These are phyloP conservation scores for Coprinellus aureogranulatus DNA, from an alignment of 768 basidiomycete genomes.

Conservation along the genomic window DNA sequence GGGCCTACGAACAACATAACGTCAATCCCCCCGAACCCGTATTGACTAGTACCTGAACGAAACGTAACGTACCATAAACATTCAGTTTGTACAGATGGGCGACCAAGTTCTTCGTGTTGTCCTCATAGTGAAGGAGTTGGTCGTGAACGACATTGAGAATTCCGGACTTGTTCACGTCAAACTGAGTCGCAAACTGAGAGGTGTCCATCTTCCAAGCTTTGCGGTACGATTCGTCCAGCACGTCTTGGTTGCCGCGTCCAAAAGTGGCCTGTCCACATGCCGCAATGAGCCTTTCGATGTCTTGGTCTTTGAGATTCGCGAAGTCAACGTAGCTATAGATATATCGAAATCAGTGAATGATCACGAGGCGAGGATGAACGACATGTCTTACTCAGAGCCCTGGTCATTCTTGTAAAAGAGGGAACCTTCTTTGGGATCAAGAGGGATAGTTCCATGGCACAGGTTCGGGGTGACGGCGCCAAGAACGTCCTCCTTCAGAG, in stretches of 20 bases:
- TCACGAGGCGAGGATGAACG: neutral
- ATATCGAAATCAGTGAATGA: neutral
- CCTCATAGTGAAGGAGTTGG: slow-evolving; percentile 15
- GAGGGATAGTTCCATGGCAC: neutral
- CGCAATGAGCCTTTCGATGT: slow-evolving; percentile 11
- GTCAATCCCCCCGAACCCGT: neutral
- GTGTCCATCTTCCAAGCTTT: slow-evolving; percentile 25
- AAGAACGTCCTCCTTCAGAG: neutral
- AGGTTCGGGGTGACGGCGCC: neutral
- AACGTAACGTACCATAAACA: slow-evolving; percentile 31
- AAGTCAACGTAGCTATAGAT: slow-evolving; percentile 1
- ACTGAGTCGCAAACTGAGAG: slow-evolving; percentile 17
- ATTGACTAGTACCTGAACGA: neutral
- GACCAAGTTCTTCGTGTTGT: slow-evolving; percentile 20
- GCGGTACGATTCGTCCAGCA: slow-evolving; percentile 26
- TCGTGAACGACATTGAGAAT: slow-evolving; percentile 12
- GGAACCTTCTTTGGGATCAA: neutral
- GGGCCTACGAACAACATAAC: slow-evolving; percentile 26
- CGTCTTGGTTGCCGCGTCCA: slow-evolving; percentile 20
- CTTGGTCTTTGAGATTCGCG: neutral
- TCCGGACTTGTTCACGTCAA: slow-evolving; percentile 13
- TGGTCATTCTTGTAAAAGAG: neutral
- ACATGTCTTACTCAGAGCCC: neutral
- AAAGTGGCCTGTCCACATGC: slow-evolving; percentile 25
- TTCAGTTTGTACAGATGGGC: slow-evolving; percentile 33